These are phyloP conservation scores for Ottelia alismoides DNA, from an alignment of 106 monocot species.

Conservation along the genomic window DNA sequence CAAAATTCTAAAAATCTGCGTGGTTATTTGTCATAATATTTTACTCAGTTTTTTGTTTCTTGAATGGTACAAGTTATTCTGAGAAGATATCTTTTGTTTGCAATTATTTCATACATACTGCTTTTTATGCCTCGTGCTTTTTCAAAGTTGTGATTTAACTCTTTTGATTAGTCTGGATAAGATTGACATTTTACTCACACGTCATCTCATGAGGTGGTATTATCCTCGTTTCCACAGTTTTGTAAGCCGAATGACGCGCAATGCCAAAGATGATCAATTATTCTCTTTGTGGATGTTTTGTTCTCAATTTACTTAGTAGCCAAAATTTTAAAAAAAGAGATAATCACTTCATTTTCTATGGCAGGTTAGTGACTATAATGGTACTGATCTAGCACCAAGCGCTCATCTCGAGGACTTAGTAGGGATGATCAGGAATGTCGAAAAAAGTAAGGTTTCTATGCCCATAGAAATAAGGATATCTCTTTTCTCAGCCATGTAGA, in stretches of 20 bases:
- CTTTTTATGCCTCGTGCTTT: too few species aligned
- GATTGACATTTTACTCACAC: too few species aligned
- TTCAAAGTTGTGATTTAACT: too few species aligned
- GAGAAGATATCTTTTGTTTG: too few species aligned
- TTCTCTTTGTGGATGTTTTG: too few species aligned
- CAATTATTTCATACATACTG: too few species aligned
- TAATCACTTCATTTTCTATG: neutral
- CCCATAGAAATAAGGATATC: neutral
- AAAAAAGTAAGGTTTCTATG: conserved; percentile 44
- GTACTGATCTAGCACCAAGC: conserved; percentile 13
- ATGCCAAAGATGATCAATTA: too few species aligned
- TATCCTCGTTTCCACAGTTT: neutral
- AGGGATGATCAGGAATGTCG: conserved; percentile 53
- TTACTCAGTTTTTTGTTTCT: neutral
- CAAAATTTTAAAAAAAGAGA: neutral
- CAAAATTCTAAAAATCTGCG: conserved; percentile 1
- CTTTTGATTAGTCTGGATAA: too few species aligned
- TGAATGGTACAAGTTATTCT: neutral
- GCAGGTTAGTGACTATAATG: conserved; percentile 29
- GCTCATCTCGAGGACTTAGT: conserved; percentile 47
- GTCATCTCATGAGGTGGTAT: too few species aligned
- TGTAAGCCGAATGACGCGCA: too few species aligned
- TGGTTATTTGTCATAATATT: neutral
- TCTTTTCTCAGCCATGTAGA: too few species aligned
- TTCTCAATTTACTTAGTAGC: neutral